Conservation (phyloP, 140 eudicot genomes). For the Senecio squalidus region DNA sequence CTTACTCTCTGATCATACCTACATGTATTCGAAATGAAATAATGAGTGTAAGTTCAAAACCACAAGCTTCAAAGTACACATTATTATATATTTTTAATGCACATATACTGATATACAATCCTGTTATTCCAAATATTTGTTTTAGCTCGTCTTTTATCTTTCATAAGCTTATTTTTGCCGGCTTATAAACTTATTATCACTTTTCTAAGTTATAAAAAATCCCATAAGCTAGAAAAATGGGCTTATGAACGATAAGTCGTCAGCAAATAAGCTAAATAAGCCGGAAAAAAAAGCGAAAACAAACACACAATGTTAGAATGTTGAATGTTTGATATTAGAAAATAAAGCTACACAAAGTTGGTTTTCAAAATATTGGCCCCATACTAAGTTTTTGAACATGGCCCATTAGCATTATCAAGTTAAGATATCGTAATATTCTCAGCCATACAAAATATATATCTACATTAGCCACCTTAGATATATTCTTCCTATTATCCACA, state of each 20-base stretch:
- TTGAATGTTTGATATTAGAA: no score
- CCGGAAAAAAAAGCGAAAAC: no score
- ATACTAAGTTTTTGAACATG: constrained; percentile 5
- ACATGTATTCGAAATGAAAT: not conserved
- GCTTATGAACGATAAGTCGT: no score
- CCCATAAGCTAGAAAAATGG: no score
- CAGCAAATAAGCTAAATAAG: no score
- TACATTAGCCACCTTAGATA: constrained; percentile 25
- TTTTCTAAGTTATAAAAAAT: no score
- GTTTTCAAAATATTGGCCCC: not conserved
- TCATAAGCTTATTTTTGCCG: no score
- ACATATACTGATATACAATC: not conserved
- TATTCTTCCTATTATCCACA: constrained; percentile 16
- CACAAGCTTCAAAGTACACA: not conserved
- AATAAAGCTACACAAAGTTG: no score
- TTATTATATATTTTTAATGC: not conserved
- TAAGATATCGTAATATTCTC: constrained; percentile 25
- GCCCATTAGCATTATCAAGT: constrained; percentile 11
- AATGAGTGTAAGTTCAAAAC: not conserved
- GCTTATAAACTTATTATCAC: no score
- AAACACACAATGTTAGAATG: no score
- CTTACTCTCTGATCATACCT: constrained; percentile 92
- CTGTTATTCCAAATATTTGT: not conserved
- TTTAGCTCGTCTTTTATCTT: no score
- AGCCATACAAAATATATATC: constrained; percentile 39